Conservation (phyloP, 2,329 filamentous ascomycete species). For the Scedosporium minutisporum region DNA sequence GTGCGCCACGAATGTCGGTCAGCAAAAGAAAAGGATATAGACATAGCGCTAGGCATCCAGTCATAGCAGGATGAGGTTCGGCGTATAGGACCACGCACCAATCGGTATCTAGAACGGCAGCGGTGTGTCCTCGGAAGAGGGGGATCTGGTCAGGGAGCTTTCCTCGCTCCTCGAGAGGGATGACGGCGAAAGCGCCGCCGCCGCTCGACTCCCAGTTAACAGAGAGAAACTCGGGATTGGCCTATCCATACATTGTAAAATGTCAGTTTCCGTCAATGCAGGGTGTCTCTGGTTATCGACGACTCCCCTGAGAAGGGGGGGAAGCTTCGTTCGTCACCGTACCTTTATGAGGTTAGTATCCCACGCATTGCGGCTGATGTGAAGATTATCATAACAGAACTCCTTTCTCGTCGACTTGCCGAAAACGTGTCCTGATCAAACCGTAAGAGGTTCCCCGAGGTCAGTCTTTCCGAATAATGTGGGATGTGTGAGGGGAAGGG, state of each 20-base stretch:
- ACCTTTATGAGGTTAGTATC: conserved; percentile 98
- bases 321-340: conserved; percentile 19
- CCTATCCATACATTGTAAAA: conserved; percentile 39
- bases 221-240: conserved; percentile 88
- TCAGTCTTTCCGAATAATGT: conserved; percentile 12
- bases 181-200: conserved; percentile 92
- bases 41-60: background rate
- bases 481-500: conserved; percentile 14
- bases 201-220: conserved; percentile 98
- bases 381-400: conserved; percentile 96
- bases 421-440: conserved; percentile 79
- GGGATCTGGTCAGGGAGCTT: conserved; percentile 88
- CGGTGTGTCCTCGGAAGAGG: conserved; percentile 91
- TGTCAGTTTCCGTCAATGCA: background rate
- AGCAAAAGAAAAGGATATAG: background rate
- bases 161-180: conserved; percentile 80
- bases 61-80: background rate
- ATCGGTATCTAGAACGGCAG: conserved; percentile 91
- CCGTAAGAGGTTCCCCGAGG: conserved; percentile 16
- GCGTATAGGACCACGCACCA: conserved; percentile 51
- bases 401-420: conserved; percentile 93
- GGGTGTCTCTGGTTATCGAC: background rate
- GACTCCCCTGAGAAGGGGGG: background rate
- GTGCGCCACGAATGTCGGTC: background rate
- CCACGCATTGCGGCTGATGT: conserved; percentile 97